Base-by-base conservation (phyloP, 805 yeast species). In the Yarrowia sp. region DNA sequence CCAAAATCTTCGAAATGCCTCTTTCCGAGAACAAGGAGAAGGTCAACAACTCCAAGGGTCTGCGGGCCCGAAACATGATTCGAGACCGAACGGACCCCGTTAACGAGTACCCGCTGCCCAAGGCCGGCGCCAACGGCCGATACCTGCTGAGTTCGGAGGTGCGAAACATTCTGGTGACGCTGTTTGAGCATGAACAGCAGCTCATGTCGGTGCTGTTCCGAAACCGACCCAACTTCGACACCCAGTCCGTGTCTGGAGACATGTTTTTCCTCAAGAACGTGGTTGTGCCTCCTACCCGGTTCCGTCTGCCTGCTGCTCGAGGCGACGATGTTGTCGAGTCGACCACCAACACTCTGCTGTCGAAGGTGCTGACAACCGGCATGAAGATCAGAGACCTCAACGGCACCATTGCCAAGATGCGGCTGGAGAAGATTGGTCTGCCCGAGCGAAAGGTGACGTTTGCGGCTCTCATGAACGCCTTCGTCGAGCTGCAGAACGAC, bases 321-420 rank as follows among this genome's bases (percentile, higher is more conserved):
- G 99, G 99, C 68, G 99, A 95, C 68, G 98, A 92, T 77, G 85
- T 94, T 70, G 98, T 95, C 78, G 97, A 95, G 79, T 93, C 92
- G 77, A 81, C 95, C 58, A 97, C 92, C 80, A 96, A 95, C 78
- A 97, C 93, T 79, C 82, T 93, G 68, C 81, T 95, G 58, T 84
- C 95, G 30, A 89, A 87, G 73, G 84, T 96, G 65, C 82, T 95
- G 74, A 89, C 88, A 68, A 90, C 98, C 1, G 84, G 94, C 34
- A 78, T 92, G 70, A 79, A 89, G 65, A 94, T 95, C 69, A 86
- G 97, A 78, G 98, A 93, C 76, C 84, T 93, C 75, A 92, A 91
- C 78, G 96, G 91, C 69, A 94, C 88, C 76, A 87, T 93, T 73
- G 82, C 90, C 8, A 82, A 81, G 60, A 75, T 85, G 72, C 84